These are phyloP conservation scores for Penicillium psychrofluorescens DNA, from an alignment of 495 filamentous ascomycete species.

Conservation along the genomic window DNA sequence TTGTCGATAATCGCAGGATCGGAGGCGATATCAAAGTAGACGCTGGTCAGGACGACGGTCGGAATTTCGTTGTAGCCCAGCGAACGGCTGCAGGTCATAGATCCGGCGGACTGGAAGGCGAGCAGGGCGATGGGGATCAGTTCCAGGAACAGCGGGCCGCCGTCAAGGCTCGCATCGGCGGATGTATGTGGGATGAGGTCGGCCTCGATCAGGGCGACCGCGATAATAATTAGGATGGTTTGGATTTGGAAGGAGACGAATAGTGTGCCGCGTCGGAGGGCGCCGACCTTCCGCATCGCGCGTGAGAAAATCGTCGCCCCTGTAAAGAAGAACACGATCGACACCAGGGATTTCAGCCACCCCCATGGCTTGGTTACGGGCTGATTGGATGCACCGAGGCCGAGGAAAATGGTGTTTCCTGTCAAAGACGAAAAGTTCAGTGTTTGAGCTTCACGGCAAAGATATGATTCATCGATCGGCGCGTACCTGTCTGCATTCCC, in stretches of 20 bases:
- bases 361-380: constrained; percentile 46
- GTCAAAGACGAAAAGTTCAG: not conserved
- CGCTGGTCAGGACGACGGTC: constrained; percentile 63
- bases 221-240: constrained; percentile 45
- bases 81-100: constrained; percentile 56
- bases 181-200: constrained; percentile 38
- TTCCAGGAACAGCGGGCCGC: constrained; percentile 34
- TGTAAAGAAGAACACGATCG: constrained; percentile 49
- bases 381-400: constrained; percentile 50
- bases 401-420: constrained; percentile 64
- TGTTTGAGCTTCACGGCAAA: too few species aligned
- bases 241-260: constrained; percentile 53
- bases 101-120: constrained; percentile 64
- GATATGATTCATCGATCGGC: constrained; percentile 23
- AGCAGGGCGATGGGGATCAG: constrained; percentile 56
- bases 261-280: constrained; percentile 44
- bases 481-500: constrained; percentile 58
- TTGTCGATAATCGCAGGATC: constrained; percentile 45
- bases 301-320: constrained; percentile 45
- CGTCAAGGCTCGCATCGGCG: constrained; percentile 12
- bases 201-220: constrained; percentile 49
- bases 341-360: constrained; percentile 57
- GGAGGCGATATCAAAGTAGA: constrained; percentile 61
- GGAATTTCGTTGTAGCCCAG: constrained; percentile 65
- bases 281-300: constrained; percentile 24